A percentile compares a stretch with the other conserved stretches of the same genome.
Conservation (phyloP, 2,329 filamentous ascomycete genomes). For the Pleomassaria siparia region DNA sequence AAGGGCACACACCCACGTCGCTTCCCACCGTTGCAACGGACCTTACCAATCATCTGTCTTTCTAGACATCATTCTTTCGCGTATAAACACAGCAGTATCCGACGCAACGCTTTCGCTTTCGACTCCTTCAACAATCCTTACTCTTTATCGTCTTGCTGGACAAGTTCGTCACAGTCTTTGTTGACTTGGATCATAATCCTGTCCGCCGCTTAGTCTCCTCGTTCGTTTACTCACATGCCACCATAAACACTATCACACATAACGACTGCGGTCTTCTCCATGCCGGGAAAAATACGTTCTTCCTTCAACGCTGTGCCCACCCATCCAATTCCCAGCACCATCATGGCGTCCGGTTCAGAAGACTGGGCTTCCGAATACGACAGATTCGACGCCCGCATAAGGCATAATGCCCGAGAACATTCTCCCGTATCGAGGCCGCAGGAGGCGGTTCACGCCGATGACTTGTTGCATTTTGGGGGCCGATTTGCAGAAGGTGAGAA, state of each 20-base stretch:
- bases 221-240: neutral
- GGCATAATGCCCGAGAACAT: neutral
- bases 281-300: neutral
- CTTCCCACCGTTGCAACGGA: neutral
- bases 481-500: neutral
- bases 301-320: neutral
- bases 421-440: neutral
- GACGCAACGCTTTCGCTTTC: neutral
- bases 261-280: neutral
- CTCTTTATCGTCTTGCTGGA: neutral
- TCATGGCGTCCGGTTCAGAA: slow-evolving; percentile 1
- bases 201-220: neutral
- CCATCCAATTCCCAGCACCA: neutral
- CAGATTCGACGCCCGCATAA: neutral
- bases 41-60: neutral
- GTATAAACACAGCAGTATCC: neutral
- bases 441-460: neutral
- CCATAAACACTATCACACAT: too few species aligned
- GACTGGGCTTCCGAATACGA: neutral
- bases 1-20: neutral
- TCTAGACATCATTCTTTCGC: neutral
- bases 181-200: neutral
- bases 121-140: neutral
- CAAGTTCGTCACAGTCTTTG: neutral
- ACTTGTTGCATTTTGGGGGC: slow-evolving; percentile 2